Conservation (phyloP, 164 flowering plant species). For the Tetracentron sinense region DNA sequence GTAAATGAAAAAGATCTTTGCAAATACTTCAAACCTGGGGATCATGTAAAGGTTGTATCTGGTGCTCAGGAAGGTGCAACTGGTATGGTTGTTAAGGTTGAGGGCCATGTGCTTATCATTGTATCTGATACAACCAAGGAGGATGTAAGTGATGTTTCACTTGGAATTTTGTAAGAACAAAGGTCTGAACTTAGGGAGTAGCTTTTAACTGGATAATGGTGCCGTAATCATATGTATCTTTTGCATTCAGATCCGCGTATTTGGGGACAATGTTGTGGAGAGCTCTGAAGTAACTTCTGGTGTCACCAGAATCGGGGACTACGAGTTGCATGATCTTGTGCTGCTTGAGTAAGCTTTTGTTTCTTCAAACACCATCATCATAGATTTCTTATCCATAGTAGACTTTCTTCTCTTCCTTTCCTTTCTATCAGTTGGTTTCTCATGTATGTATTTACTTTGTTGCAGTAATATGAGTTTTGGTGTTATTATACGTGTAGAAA, state of each 20-base stretch:
- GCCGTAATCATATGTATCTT: neutral
- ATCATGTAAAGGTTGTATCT: slow-evolving; percentile 93
- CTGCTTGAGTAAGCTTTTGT: slow-evolving; percentile 64
- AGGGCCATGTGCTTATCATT: slow-evolving; percentile 80
- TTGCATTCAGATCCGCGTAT: slow-evolving; percentile 70
- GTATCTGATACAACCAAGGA: slow-evolving; percentile 92
- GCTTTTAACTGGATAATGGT: neutral
- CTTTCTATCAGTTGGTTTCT: slow-evolving; percentile 9
- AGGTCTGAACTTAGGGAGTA: neutral
- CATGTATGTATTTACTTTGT: slow-evolving; percentile 9
- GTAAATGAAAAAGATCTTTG: slow-evolving; percentile 80
- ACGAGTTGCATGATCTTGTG: slow-evolving; percentile 96
- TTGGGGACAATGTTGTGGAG: slow-evolving; percentile 92
- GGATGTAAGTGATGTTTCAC: slow-evolving; percentile 51
- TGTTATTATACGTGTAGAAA: slow-evolving; percentile 91
- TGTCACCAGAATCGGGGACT: slow-evolving; percentile 84
- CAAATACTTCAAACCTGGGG: slow-evolving; percentile 92
- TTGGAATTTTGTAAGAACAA: neutral
- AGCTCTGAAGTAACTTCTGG: slow-evolving; percentile 98
- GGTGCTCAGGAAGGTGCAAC: slow-evolving; percentile 95
- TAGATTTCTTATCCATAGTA: neutral
- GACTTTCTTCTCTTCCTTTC: neutral
- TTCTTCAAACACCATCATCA: neutral
- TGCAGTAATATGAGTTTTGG: slow-evolving; percentile 89
- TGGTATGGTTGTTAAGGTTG: slow-evolving; percentile 94